These are phyloP conservation scores for Corniculantispora saksenae DNA, from an alignment of 2,329 filamentous ascomycete genomes.

Conservation along the genomic window DNA sequence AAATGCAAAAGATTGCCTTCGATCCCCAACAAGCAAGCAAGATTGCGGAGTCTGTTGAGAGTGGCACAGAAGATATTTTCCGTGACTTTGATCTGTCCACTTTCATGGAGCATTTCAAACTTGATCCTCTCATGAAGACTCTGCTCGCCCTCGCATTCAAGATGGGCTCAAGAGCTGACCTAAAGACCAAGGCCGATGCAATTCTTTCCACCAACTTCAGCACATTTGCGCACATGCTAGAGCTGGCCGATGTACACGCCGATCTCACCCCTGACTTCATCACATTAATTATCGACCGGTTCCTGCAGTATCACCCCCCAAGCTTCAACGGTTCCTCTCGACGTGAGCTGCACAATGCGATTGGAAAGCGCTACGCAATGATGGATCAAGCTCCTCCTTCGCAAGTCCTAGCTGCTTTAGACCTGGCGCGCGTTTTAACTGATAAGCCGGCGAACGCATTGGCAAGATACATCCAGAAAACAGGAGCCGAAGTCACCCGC, in stretches of 20 bases:
- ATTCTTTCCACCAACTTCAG: constrained; percentile 80
- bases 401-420: constrained; percentile 69
- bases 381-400: constrained; percentile 66
- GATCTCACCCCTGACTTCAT: constrained; percentile 71
- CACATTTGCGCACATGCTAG: constrained; percentile 75
- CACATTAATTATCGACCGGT: constrained; percentile 78
- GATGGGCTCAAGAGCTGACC: constrained; percentile 73
- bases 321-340: constrained; percentile 78
- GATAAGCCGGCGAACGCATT: constrained; percentile 59
- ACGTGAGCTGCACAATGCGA: constrained; percentile 67
- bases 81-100: constrained; percentile 94
- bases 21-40: constrained; percentile 82
- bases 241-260: constrained; percentile 64
- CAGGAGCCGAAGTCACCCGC: constrained; percentile 72
- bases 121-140: constrained; percentile 85
- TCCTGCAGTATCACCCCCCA: constrained; percentile 82
- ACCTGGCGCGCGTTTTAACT: constrained; percentile 66
- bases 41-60: constrained; percentile 92
- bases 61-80: constrained; percentile 87
- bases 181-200: constrained; percentile 91
- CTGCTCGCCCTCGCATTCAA: constrained; percentile 88
- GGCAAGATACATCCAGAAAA: constrained; percentile 69
- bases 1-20: constrained; percentile 82
- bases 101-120: constrained; percentile 94
- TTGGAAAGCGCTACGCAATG: constrained; percentile 67